A percentile compares a stretch with the other conserved stretches of the same genome.
Conservation (phyloP, 768 basidiomycete species). For the Pisolithus albus region DNA sequence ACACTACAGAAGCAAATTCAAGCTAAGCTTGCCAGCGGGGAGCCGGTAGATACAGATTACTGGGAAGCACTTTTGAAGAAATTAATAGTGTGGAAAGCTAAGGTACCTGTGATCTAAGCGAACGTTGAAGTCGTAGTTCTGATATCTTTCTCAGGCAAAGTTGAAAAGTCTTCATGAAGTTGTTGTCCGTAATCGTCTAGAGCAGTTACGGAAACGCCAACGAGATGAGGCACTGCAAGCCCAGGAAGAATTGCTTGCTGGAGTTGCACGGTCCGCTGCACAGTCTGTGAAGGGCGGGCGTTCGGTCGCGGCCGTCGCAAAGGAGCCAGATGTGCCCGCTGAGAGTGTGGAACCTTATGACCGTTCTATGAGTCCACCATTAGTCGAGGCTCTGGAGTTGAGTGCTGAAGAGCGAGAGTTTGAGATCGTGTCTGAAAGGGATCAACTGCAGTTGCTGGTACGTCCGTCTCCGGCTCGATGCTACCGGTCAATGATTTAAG, state of each 20-base stretch:
- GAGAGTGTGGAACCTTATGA: conserved; percentile 77
- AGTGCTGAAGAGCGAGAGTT: conserved; percentile 74
- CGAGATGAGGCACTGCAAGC: conserved; percentile 93
- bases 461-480: conserved; percentile 17
- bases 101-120: conserved; percentile 41
- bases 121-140: not conserved
- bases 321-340: conserved; percentile 31
- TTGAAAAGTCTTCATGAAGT: conserved; percentile 91
- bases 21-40: conserved; percentile 81
- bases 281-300: conserved; percentile 34
- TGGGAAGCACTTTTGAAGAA: conserved; percentile 94
- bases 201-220: conserved; percentile 92
- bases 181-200: conserved; percentile 91
- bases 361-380: conserved; percentile 78
- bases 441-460: conserved; percentile 63
- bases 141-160: conserved; percentile 58
- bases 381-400: conserved; percentile 65
- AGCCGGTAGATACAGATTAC: conserved; percentile 95
- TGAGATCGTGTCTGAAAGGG: conserved; percentile 63
- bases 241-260: conserved; percentile 83
- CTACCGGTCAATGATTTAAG: not conserved
- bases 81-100: conserved; percentile 94
- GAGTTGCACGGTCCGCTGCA: conserved; percentile 59
- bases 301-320: conserved; percentile 29
- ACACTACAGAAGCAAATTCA: conserved; percentile 82